These are phyloP conservation scores for Heritiera littoralis DNA, from an alignment of 345 rosid species.

Conservation along the genomic window DNA sequence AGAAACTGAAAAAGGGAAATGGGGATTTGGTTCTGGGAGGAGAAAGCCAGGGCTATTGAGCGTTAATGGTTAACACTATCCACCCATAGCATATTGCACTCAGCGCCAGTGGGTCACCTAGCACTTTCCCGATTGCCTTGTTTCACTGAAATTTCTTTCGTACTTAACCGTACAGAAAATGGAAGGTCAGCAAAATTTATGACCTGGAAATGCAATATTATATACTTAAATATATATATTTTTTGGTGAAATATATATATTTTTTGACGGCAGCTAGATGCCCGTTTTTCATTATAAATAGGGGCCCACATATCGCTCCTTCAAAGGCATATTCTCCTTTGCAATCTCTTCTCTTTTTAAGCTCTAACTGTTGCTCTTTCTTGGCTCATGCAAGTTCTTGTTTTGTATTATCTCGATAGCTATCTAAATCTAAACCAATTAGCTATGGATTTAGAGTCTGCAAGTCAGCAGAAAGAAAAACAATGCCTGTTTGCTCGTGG, in stretches of 20 bases:
- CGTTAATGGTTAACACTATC: neutral
- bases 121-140: neutral
- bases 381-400: conserved; percentile 9
- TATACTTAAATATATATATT: neutral
- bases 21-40: neutral
- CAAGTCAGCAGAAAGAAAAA: conserved; percentile 1
- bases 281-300: conserved; percentile 26
- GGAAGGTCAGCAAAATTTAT: neutral
- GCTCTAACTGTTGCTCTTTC: neutral
- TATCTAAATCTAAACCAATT: neutral
- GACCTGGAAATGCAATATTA: neutral
- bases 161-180: conserved; percentile 28
- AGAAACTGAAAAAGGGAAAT: neutral
- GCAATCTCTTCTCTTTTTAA: too few species aligned
- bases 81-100: neutral
- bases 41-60: neutral
- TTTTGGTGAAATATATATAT: conserved; percentile 1
- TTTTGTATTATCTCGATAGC: neutral
- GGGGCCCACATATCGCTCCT: conserved; percentile 4
- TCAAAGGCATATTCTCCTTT: conserved; percentile 5
- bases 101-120: too few species aligned
- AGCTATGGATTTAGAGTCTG: conserved; percentile 30
- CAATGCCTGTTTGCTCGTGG: neutral
- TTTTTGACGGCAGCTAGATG: neutral
- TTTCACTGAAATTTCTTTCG: neutral